These are phyloP conservation scores for Lithospermum erythrorhizon DNA, from an alignment of 257 asterid species.

Conservation along the genomic window DNA sequence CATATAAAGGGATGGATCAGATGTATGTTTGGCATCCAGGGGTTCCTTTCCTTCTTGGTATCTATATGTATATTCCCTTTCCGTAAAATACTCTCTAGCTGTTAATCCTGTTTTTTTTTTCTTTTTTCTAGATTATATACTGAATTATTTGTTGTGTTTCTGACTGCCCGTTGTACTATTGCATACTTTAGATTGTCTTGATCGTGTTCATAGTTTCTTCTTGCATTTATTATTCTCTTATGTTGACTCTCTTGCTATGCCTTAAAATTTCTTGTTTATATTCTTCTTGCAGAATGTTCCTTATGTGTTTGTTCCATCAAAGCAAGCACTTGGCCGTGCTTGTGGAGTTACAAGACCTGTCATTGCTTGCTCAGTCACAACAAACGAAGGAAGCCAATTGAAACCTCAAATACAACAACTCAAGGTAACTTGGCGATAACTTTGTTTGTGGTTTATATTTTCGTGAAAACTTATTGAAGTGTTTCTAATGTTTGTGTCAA, in stretches of 20 bases:
- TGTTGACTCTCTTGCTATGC: not conserved
- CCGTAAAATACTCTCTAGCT: not conserved
- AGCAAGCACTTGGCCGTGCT: slow-evolving; percentile 70
- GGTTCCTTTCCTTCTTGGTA: too few relatives aligned
- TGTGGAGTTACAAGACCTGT: slow-evolving; percentile 93
- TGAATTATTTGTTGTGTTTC: too few relatives aligned
- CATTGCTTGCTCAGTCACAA: slow-evolving; percentile 76
- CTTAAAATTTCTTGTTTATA: not conserved
- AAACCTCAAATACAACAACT: slow-evolving; percentile 74
- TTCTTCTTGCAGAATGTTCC: slow-evolving; percentile 30
- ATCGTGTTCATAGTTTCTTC: not conserved
- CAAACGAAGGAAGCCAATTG: slow-evolving; percentile 86
- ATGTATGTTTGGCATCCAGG: too few relatives aligned
- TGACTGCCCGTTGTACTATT: too few relatives aligned
- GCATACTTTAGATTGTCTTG: not conserved
- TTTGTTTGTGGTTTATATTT: not conserved
- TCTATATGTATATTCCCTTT: too few relatives aligned
- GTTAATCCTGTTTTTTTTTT: not conserved
- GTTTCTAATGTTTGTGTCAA: not conserved
- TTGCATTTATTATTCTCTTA: not conserved
- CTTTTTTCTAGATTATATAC: too few relatives aligned
- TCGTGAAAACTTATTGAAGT: not conserved
- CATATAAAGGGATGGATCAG: too few relatives aligned
- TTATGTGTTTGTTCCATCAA: slow-evolving; percentile 34
- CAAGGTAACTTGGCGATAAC: slow-evolving; percentile 30